Evolutionary conservation across 306 rosid species (phyloP).

Genomic region (Glycyrrhiza uralensis): DNA sequence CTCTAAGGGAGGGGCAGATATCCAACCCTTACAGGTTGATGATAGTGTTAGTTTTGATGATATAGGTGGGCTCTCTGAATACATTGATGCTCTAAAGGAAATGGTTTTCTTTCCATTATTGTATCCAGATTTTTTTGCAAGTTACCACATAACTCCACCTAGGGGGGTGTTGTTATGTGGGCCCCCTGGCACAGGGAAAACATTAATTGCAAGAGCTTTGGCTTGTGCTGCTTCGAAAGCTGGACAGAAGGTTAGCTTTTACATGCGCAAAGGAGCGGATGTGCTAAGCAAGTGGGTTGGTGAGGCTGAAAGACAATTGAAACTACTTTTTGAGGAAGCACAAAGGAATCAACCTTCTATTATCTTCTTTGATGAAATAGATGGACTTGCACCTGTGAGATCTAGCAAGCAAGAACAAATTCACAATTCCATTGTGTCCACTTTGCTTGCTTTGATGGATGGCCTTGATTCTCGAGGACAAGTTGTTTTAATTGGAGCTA

Average conservation of each 20-base stretch:
- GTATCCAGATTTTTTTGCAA: constrained; percentile 94
- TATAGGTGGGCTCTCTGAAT: constrained; percentile 94
- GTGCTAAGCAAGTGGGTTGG: constrained; percentile 99
- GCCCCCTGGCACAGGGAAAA: constrained; percentile 98
- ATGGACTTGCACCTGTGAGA: constrained; percentile 98
- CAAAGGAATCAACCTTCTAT: constrained; percentile 98
- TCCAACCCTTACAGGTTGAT: constrained; percentile 96
- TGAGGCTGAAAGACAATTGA: constrained; percentile 97
- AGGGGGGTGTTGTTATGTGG: constrained; percentile 97
- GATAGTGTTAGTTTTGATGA: constrained; percentile 91
- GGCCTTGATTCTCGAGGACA: constrained; percentile 99
- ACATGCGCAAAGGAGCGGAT: constrained; percentile 99
- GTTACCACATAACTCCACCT: constrained; percentile 97
- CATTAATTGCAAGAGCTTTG: constrained; percentile 92
- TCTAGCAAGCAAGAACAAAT: constrained; percentile 99
- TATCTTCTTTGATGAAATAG: constrained; percentile 96
- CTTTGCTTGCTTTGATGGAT: constrained; percentile 99
- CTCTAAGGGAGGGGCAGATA: constrained; percentile 99
- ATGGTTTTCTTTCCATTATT: constrained; percentile 96
- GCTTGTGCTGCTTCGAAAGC: constrained; percentile 99
- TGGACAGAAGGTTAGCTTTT: constrained; percentile 97
- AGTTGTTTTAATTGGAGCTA: constrained; percentile 97
- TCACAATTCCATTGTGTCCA: constrained; percentile 97
- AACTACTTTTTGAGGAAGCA: constrained; percentile 98
- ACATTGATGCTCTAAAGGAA: constrained; percentile 89